A percentile compares a stretch with the other conserved stretches of the same genome.
phyloP scores from a whole-genome alignment of 2,329 filamentous ascomycete genomes.

The Xylaria sp. region DNA sequence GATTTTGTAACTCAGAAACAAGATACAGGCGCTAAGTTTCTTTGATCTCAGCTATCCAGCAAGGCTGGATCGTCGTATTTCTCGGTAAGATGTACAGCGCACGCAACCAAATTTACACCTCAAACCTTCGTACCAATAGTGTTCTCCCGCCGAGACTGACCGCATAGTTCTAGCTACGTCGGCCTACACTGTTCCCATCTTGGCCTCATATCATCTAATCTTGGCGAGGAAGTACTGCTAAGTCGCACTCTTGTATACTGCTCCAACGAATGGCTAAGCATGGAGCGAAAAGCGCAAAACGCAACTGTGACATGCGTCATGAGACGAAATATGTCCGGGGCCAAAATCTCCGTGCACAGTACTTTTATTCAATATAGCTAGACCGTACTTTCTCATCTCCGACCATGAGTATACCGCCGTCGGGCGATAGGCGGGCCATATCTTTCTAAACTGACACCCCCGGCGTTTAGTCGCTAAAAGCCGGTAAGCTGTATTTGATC shows the following conservation, averaged over 20 bases:
- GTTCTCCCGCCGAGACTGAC: constrained; percentile 15
- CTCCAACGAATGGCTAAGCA: background rate
- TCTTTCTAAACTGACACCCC: background rate
- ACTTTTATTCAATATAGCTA: background rate
- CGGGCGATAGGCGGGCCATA: constrained; percentile 6
- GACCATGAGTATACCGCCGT: background rate
- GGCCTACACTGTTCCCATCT: constrained; percentile 10
- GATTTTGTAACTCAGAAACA: background rate
- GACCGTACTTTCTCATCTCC: background rate
- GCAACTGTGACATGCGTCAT: background rate
- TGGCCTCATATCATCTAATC: constrained; percentile 21
- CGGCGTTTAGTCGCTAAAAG: constrained; percentile 19
- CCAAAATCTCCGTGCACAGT: background rate
- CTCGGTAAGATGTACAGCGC: background rate
- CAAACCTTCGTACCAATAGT: constrained; percentile 3
- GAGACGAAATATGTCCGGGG: background rate
- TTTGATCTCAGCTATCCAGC: constrained; percentile 2
- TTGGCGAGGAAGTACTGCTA: constrained; percentile 24
- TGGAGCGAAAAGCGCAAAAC: background rate
- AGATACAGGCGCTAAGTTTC: background rate
- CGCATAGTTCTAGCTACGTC: constrained; percentile 6
- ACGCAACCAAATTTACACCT: constrained; percentile 2
- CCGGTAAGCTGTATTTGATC: constrained; percentile 7
- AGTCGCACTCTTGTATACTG: constrained; percentile 26
- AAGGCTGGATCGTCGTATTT: background rate